These are phyloP conservation scores for Aechmea fasciata DNA, from an alignment of 176 grass and related monocot species.

Conservation along the genomic window DNA sequence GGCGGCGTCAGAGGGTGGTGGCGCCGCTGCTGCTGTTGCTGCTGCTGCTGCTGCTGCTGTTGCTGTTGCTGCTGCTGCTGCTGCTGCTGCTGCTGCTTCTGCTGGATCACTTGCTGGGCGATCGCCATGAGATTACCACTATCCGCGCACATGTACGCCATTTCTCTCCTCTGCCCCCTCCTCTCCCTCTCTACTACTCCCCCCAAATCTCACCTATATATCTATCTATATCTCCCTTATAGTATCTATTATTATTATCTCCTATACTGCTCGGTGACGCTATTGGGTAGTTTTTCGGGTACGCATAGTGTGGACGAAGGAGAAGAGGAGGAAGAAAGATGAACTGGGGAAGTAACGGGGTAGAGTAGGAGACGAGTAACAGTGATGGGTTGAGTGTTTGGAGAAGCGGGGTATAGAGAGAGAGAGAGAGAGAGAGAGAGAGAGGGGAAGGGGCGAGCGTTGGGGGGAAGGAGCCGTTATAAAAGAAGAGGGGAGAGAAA, in stretches of 20 bases:
- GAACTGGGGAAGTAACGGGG: not conserved
- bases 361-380: slow-evolving; percentile 14
- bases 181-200: not conserved
- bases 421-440: too few relatives aligned
- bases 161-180: slow-evolving; percentile 16
- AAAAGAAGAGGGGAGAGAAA: too few relatives aligned
- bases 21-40: not conserved
- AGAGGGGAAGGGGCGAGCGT: not conserved
- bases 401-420: too few relatives aligned
- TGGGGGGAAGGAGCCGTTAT: slow-evolving; percentile 11
- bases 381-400: not conserved
- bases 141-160: slow-evolving; percentile 99
- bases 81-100: slow-evolving; percentile 82
- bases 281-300: too few relatives aligned
- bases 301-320: too few relatives aligned
- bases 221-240: too few relatives aligned
- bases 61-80: slow-evolving; percentile 39
- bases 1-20: too few relatives aligned
- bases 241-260: too few relatives aligned
- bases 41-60: slow-evolving; percentile 23
- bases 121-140: slow-evolving; percentile 99
- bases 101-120: slow-evolving; percentile 94
- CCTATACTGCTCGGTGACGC: too few relatives aligned
- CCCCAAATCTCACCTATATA: too few relatives aligned
- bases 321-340: not conserved